Conservation (phyloP, 2,329 filamentous ascomycete genomes). For the Colletotrichum aenigma region DNA sequence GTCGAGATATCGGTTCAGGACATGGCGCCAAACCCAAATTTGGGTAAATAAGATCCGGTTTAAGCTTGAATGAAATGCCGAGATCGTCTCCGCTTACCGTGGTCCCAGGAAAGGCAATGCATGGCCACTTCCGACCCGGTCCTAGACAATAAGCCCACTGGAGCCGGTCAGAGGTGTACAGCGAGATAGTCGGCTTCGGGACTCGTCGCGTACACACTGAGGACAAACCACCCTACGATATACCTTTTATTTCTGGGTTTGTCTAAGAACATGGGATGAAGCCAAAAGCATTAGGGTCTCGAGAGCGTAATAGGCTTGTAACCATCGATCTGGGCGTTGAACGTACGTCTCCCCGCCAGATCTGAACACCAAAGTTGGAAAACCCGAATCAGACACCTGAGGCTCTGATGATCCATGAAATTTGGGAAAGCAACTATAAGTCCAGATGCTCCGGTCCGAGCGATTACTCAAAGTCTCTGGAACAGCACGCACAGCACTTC, state of each 20-base stretch:
- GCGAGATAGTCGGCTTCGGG: neutral
- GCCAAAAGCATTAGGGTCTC: accelerated
- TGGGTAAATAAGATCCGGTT: neutral
- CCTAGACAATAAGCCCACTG: accelerated
- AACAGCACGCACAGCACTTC: neutral
- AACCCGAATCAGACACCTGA: accelerated
- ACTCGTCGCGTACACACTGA: neutral
- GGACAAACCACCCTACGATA: accelerated
- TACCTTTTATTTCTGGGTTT: neutral
- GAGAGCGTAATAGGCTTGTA: accelerated
- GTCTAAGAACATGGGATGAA: neutral
- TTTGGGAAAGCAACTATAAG: neutral
- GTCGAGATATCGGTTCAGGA: accelerated
- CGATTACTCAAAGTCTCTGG: neutral
- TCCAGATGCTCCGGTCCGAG: accelerated
- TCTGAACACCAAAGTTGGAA: neutral
- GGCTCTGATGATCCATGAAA: accelerated
- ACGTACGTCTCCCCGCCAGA: neutral
- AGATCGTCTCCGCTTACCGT: accelerated
- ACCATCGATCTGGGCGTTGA: neutral
- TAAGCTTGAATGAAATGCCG: neutral
- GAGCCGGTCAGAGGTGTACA: neutral
- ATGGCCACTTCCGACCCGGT: neutral
- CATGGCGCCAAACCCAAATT: neutral
- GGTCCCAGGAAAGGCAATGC: accelerated